Evolutionary conservation across 2,329 filamentous ascomycete species (phyloP), one percentile per base, ranked within the genome.

Genomic region (Zasmidium citrigriseum): DNA sequence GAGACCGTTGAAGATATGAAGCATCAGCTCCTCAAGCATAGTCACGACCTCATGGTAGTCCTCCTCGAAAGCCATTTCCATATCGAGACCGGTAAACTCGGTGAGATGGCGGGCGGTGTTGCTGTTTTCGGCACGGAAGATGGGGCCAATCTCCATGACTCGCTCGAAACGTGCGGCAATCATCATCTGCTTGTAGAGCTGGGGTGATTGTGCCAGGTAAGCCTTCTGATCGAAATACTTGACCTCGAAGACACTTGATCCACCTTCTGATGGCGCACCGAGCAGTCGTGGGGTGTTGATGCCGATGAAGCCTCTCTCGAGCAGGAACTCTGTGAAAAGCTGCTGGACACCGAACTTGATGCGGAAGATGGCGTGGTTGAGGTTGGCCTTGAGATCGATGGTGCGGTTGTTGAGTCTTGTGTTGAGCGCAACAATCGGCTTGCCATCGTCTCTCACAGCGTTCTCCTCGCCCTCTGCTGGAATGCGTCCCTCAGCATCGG

Each of bases 241-340:
- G 67, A 98, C 81, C 68, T 88, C 83, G 76, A 99, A 98, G 44
- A 98, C 93, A 72, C 93, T 96, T 66, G 87, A 87, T 64, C 95
- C 95, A 69, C 95, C 93, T 78, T 99, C 95, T 3, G 91, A 95
- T 3, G 95, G 90, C 14, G 93, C 89, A 51, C 89, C 93, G 55
- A 96, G 90, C 46, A 99, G 82, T 74, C 92, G 93, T 10, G 95
- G 92, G 1, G 93, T 90, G 74, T 96, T 91, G 70, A 97, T 92
- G 74, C 90, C 86, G 64, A 88, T 86, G 75, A 96, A 96, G 54
- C 86, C 85, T 59, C 84, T 84, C 64, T 84, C 81, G 60, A 88
- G 82, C 66, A 97, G 87, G 75, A 93, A 98, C 67, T 92, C 87
- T 58, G 83, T 80, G 76, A 96, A 96, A 12, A 95, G 81, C 61